Base-by-base conservation (phyloP, 179 eudicot genomes). In the Sideroxylon spinosum region DNA sequence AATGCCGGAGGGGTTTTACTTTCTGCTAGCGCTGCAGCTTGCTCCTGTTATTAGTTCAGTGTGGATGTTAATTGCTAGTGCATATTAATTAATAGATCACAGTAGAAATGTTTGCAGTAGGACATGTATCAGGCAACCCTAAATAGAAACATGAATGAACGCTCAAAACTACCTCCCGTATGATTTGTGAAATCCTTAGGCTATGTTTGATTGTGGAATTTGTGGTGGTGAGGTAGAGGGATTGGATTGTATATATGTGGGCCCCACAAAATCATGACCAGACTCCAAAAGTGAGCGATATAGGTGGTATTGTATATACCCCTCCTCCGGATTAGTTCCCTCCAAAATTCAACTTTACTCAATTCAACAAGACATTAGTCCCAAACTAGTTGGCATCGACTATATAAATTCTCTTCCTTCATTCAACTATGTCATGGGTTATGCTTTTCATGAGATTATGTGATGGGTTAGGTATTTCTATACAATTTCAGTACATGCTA, bases 1-100 rank as follows among this genome's bases (percentile, higher is more conserved):
- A 90, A 75, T 26, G 97, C 88, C 48, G 98, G 98, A 78, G 88
- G 82, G 68, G 91, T 81, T 84, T 71, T 88, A 65, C 90, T 89
- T 79, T 89, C 97, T 61, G 90, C 91, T 67, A 87, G 71, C 74
- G 98, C 98, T 9, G 87, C 84, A 64, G 83, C 89, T 73, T 60
- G 86, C 78, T 91, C 98, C 98, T 93, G 90, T 66, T 55, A 82
- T 71, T 69, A 75, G 22, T 74, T 71, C 67, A 74, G 65, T 14
- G 20, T 57, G 57, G 6, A 6, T 37, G 44, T 37, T 37, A 37
- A 37, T 37, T 62, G 17, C 48, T 12, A 53, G 62, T 3, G 25
- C 46, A 56, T 8, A 17, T 23, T 17, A 62, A 49, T 70, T 63
- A 22, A 49, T 14, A 55, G 48, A 37, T 8, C 32, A 22, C 17